These are phyloP conservation scores for Pseudopyrenochaeta lycopersici DNA, from an alignment of 2,329 filamentous ascomycete genomes.

Conservation along the genomic window DNA sequence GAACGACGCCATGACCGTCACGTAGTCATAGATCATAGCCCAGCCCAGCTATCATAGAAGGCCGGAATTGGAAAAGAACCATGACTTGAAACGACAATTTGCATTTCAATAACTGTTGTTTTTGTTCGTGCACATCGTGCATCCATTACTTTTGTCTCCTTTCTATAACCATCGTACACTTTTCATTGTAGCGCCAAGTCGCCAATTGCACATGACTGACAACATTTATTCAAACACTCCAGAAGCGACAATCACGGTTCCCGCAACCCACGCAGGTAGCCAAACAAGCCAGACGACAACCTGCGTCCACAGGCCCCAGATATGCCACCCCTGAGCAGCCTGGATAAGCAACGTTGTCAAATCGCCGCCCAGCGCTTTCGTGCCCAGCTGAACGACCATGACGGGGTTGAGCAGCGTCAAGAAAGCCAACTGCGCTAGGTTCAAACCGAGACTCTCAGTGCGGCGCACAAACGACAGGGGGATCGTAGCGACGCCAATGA, in stretches of 20 bases:
- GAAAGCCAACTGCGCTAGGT: slow-evolving; percentile 19
- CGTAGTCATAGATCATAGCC: slow-evolving; percentile 30
- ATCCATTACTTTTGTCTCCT: background rate
- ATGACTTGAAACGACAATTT: background rate
- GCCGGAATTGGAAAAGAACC: slow-evolving; percentile 21
- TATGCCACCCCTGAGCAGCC: slow-evolving; percentile 86
- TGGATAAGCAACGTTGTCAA: slow-evolving; percentile 68
- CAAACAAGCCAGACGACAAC: slow-evolving; percentile 93
- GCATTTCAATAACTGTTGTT: background rate
- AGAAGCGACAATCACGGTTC: slow-evolving; percentile 42
- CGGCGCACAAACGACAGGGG: slow-evolving; percentile 78
- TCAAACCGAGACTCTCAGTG: slow-evolving; percentile 12
- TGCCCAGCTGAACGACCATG: slow-evolving; percentile 40
- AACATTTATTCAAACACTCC: slow-evolving; percentile 24
- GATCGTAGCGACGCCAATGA: slow-evolving; percentile 79
- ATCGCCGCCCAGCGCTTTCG: slow-evolving; percentile 47
- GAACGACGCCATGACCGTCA: slow-evolving; percentile 7
- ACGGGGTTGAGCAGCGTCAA: slow-evolving; percentile 45
- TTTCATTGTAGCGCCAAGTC: too few species aligned
- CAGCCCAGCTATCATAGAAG: slow-evolving; percentile 6
- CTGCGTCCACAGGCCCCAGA: slow-evolving; percentile 89
- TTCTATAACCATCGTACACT: background rate
- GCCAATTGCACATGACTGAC: background rate
- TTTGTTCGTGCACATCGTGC: background rate
- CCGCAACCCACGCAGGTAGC: slow-evolving; percentile 91